Base-by-base conservation (phyloP, 495 filamentous ascomycete genomes). In the Aspergillus ellipticus region DNA sequence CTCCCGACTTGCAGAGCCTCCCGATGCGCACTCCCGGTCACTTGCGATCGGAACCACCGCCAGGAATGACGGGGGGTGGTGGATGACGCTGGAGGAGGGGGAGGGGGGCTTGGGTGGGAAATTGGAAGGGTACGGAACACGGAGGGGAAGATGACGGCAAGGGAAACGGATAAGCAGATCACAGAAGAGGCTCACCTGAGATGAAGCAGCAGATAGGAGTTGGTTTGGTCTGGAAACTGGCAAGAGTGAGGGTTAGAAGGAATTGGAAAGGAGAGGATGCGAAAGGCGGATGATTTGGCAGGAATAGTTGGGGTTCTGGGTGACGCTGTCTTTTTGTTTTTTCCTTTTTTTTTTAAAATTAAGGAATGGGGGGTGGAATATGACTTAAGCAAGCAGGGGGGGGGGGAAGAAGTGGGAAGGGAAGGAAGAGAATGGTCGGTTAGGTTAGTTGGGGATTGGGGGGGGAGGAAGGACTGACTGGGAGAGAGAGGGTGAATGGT, bases 351-450 rank as follows among this genome's bases (percentile, higher is more conserved):
- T 46, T 46, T 46, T 46, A 5, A 6, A 37, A 11, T 37, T 37
- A 24, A 46, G 51, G 29, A 46, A 35, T 31, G 24, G 45, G 33
- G 53, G 49, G 54, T 19, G 24, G 24, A 28, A 26, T 42, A 51
- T 28, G 50, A 41, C 58, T 52, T 50, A 49, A 62, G 54, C 55
- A 35, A 55, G n/a, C n/a, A n/a, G 56, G 65, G 63, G 60, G 51
- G 46, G 51, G 42, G 51, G 28, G 26, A 17, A 37, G 39, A 28
- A 35, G 26, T 50, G 48, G 51, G 53, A 37, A 13, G n/a, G 22
- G 20, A 6, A 15, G 42, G 42, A 46, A 11, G 42, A 24, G 42
- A 55, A 43, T 33, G 22, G 24, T 39, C 37, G 42, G 47, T 20
- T 51, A 51, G 57, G 49, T 48, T 54, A 31, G 21, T 22, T 31